phyloP scores from a whole-genome alignment of 371 early-diverging fungal species.

The Apophysomyces trapeziformis region DNA sequence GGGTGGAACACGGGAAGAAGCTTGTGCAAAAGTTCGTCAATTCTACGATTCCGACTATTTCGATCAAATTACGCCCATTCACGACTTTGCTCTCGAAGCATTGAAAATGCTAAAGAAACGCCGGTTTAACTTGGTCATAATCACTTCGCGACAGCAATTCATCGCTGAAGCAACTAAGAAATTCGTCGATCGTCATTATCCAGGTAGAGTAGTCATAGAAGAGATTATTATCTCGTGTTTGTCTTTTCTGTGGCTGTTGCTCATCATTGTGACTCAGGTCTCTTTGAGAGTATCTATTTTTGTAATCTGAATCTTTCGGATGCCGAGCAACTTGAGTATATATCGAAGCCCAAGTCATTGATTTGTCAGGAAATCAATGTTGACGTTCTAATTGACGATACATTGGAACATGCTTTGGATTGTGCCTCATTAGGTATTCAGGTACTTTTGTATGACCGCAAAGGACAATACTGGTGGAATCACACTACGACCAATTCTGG shows the following conservation, averaged over 20 bases:
- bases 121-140: slow-evolving; percentile 51
- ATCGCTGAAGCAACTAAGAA: slow-evolving; percentile 52
- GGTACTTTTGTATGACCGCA: slow-evolving; percentile 54
- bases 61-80: slow-evolving; percentile 48
- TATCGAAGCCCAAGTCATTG: slow-evolving; percentile 56
- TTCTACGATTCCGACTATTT: slow-evolving; percentile 57
- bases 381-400: slow-evolving; percentile 56
- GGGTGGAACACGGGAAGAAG: slow-evolving; percentile 55
- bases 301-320: slow-evolving; percentile 53
- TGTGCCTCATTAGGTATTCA: slow-evolving; percentile 50
- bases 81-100: slow-evolving; percentile 56
- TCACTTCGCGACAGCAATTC: slow-evolving; percentile 60
- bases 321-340: slow-evolving; percentile 48
- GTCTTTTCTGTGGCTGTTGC: neutral
- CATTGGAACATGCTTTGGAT: slow-evolving; percentile 50
- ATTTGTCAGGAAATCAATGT: slow-evolving; percentile 58
- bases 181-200: slow-evolving; percentile 32
- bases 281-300: slow-evolving; percentile 60
- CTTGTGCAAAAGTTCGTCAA: slow-evolving; percentile 50
- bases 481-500: slow-evolving; percentile 19
- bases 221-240: neutral
- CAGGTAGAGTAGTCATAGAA: slow-evolving; percentile 24
- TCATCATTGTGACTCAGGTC: slow-evolving; percentile 20
- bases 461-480: slow-evolving; percentile 54
- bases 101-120: slow-evolving; percentile 57